Base-by-base conservation (phyloP, 768 basidiomycete species). In the Hygrophorus pudorinus region DNA sequence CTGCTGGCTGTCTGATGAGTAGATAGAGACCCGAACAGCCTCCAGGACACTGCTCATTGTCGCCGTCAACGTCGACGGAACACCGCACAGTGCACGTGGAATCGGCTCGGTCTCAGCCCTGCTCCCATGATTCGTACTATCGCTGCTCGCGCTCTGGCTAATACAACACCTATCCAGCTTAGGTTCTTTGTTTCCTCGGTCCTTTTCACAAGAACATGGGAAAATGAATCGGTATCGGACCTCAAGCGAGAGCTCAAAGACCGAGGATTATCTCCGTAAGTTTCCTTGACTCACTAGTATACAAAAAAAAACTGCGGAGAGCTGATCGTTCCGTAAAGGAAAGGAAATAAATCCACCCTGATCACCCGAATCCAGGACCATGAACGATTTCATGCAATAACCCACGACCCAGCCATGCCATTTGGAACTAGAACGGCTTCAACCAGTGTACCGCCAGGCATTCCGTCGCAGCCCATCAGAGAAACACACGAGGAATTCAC, bases 211-310 rank as follows among this genome's bases (percentile, higher is more conserved):
- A 67, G 72, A 48, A 66, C 73, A 40, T 79, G 76, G 74, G 70
- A 76, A 48, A 71, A 64, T 45, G 66, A 75, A 49, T 65, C 70
- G 44, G 56, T 77, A 46, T 59, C 61, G 13, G 66, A 71, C 32
- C 67, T 81, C 35, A 69, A 67, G 50, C 66, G 66, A 51, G 74
- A 80, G 55, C 72, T 75, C 38, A 78, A 64, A 55, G 53, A 55
- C 34, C 75, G 78, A 44, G 78, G 78, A 42, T 57, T 84, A 29
- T 65, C 79, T 36, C 59, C 65, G 79, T 80, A 62, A 27, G 73
- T 62, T n/a, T 31, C 38, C 34, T 42, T 39, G 43, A 40, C 42
- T 48, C 20, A 33, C 24, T 38, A 12, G 32, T 38, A 13, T 43
- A 40, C 17, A 29, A 20, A n/a, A n/a, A n/a, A n/a, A n/a, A n/a